Base-by-base conservation (phyloP, 1,284 basidiomycete genomes). In the Boletus albobrunnescens region DNA sequence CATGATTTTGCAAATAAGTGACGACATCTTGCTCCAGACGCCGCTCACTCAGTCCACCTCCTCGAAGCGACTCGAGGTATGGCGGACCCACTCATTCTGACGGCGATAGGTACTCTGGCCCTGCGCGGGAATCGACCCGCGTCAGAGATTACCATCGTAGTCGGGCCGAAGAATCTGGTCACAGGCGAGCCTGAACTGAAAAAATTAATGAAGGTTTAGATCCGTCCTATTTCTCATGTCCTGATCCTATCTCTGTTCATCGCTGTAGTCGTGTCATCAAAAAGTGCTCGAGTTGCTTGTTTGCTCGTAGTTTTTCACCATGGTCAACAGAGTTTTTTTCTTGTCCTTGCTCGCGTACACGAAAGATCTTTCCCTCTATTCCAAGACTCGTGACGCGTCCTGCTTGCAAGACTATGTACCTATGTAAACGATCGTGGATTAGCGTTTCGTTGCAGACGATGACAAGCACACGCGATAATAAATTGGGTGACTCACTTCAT, bases 11-110 rank as follows among this genome's bases (percentile, higher is more conserved):
- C 20, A 9, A 27, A 24, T 19, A 50, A 16, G 51, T 36, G 5
- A 8, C 32, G 16, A 36, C 1, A 2, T 14, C 10, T 40, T 27
- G 6, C 47, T 23, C 5, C 55, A 87, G 85, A 49, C 84, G 86
- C 60, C 82, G 86, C 46, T 89, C 86, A 23, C 76, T 80, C 60
- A 88, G 85, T 58, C 84, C 84, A 39, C 67, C 70, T 27, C 61
- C 72, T 51, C 71, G 77, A 43, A 66, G 73, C 52, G 82, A 81
- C 61, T 64, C 71, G 36, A 68, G 71, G 20, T 52, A 55, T 50
- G 65, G 66, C 32, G 58, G 68, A 49, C 61, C 67, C 54, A 57
- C 59, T 51, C 54, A 60, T 55, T 78, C 82, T 55, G 61, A 76
- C 54, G 63, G 69, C 52, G 68, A 70, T 47, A 68, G 73, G 60